Conservation (phyloP, 2,329 filamentous ascomycete species). For the Sclerotinia spermophila region DNA sequence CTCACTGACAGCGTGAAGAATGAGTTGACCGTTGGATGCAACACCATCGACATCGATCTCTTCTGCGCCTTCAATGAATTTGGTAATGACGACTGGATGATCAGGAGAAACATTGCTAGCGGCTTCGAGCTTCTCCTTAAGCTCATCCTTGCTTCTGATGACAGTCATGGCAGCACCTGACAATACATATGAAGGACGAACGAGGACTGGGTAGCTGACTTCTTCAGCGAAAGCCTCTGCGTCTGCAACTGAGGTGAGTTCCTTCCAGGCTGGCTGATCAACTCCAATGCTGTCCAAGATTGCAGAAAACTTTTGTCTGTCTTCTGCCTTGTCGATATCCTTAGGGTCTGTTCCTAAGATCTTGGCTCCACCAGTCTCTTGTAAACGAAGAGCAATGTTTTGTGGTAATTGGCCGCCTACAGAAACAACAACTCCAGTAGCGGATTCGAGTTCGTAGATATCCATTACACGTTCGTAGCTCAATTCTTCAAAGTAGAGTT, state of each 20-base stretch:
- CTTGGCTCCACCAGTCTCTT: constrained; percentile 85
- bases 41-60: constrained; percentile 98
- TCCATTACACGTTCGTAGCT: constrained; percentile 98
- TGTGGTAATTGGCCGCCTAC: constrained; percentile 95
- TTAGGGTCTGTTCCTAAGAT: constrained; percentile 88
- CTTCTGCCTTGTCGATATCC: constrained; percentile 97
- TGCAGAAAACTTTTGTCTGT: constrained; percentile 96
- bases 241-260: constrained; percentile 83
- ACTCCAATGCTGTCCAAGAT: constrained; percentile 96
- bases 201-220: constrained; percentile 91
- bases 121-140: constrained; percentile 91
- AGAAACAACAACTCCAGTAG: constrained; percentile 86
- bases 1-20: constrained; percentile 90
- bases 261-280: constrained; percentile 97
- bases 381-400: constrained; percentile 92
- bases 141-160: constrained; percentile 80
- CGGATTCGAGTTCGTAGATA: constrained; percentile 89
- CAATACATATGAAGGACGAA: constrained; percentile 91
- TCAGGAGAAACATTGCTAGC: constrained; percentile 90
- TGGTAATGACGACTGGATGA: constrained; percentile 95
- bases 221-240: constrained; percentile 81
- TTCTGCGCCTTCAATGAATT: constrained; percentile 94
- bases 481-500: constrained; percentile 93
- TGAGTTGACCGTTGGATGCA: constrained; percentile 76
- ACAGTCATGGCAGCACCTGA: constrained; percentile 99